A percentile compares a stretch with the other conserved stretches of the same genome.
Conservation (phyloP, 73 alveolate genomes). For the Paramecium sexaurelia region DNA sequence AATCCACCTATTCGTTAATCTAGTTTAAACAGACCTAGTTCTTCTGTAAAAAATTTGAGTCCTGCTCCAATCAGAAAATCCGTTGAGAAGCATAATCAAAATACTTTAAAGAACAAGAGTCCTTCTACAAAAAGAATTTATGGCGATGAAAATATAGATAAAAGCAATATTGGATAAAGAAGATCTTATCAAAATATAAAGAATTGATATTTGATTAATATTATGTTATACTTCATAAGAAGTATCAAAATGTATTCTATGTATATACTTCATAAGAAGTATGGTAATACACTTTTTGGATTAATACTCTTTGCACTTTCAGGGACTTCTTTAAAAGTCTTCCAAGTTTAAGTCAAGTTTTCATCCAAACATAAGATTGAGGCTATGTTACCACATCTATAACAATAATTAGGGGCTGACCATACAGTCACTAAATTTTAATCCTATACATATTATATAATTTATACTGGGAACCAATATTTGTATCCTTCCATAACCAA, state of each 20-base stretch:
- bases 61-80: not conserved
- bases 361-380: slow-evolving; percentile 84
- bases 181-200: not conserved
- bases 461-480: slow-evolving; percentile 84
- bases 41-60: not conserved
- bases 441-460: slow-evolving; percentile 73
- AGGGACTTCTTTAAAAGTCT: slow-evolving; percentile 74
- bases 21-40: not conserved
- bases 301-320: slow-evolving; percentile 73
- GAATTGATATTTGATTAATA: not conserved
- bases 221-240: slow-evolving; percentile 47
- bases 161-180: not conserved
- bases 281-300: slow-evolving; percentile 75
- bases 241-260: slow-evolving; percentile 37
- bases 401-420: slow-evolving; percentile 97
- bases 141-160: not conserved
- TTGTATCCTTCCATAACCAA: slow-evolving; percentile 85
- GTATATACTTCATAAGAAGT: slow-evolving; percentile 70
- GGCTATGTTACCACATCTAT: slow-evolving; percentile 96
- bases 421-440: slow-evolving; percentile 94
- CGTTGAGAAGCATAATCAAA: not conserved
- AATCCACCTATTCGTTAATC: not conserved
- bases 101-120: not conserved
- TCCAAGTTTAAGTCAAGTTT: slow-evolving; percentile 80
- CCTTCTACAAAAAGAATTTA: not conserved